Evolutionary conservation across 1,284 basidiomycete species (phyloP).

Genomic region (Vanrija pseudolonga): DNA sequence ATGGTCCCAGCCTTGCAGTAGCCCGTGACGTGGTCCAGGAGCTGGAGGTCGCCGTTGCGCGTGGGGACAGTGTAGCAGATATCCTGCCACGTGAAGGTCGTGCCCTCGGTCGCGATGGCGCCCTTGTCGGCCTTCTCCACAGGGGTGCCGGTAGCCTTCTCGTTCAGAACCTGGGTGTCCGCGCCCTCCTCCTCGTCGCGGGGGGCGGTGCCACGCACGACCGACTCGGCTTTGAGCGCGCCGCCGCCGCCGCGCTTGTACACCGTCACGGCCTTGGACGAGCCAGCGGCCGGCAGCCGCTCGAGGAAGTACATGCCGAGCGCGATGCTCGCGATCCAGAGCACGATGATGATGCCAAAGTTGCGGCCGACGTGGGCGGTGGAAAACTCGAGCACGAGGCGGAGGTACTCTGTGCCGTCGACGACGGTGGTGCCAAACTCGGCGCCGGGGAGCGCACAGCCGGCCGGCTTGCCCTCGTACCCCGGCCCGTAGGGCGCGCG

Average conservation of each 20-base stretch:
- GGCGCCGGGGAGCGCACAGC: conserved; percentile 49
- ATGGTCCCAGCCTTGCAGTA: conserved; percentile 54
- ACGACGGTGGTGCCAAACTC: conserved; percentile 4
- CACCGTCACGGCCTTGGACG: conserved; percentile 32
- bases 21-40: conserved; percentile 54
- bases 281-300: conserved; percentile 34
- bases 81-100: conserved; percentile 51
- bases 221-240: conserved; percentile 14
- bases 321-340: conserved; percentile 32
- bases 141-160: background rate
- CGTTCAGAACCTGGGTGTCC: conserved; percentile 1
- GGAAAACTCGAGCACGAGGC: conserved; percentile 45
- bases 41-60: conserved; percentile 38
- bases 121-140: conserved; percentile 3
- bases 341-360: conserved; percentile 49
- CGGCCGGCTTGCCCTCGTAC: conserved; percentile 29
- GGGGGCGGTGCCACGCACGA: conserved; percentile 19
- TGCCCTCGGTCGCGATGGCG: conserved; percentile 1
- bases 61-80: conserved; percentile 51
- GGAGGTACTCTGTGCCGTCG: conserved; percentile 39
- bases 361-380: conserved; percentile 51
- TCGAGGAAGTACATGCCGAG: conserved; percentile 19
- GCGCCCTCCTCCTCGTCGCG: conserved; percentile 24
- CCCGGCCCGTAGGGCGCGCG: conserved; percentile 48
- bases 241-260: conserved; percentile 30